Evolutionary conservation across 2,329 filamentous ascomycete species (phyloP).

Genomic region (Trichoderma koningii): DNA sequence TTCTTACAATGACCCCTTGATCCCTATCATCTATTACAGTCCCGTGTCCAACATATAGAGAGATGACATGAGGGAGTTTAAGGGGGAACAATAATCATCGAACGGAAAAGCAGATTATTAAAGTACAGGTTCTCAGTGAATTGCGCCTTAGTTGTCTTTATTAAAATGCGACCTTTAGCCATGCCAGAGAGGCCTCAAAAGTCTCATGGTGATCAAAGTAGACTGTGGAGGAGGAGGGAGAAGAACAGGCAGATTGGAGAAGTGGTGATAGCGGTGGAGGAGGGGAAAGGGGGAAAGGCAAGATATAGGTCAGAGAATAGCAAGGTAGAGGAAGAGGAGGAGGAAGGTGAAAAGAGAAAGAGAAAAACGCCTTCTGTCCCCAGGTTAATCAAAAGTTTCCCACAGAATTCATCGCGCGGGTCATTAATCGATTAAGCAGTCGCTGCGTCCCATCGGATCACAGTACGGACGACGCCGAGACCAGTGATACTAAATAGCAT

Average conservation of each 20-base stretch:
- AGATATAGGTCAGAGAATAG: not conserved
- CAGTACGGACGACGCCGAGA: constrained; percentile 48
- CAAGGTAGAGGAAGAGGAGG: not conserved
- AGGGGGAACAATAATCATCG: not conserved
- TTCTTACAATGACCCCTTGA: too few species aligned
- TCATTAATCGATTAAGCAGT: constrained; percentile 2
- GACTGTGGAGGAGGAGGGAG: not conserved
- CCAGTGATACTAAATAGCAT: constrained; percentile 67
- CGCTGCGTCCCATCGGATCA: constrained; percentile 15
- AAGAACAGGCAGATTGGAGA: too few species aligned
- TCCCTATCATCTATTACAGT: not conserved
- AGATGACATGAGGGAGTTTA: not conserved
- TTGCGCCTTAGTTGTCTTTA: constrained; percentile 3
- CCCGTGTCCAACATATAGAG: constrained; percentile 2
- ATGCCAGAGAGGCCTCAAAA: constrained; percentile 6
- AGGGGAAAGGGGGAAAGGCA: too few species aligned
- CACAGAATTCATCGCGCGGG: not conserved
- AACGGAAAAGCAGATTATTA: not conserved
- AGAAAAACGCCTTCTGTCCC: constrained; percentile 5
- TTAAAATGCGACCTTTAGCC: constrained; percentile 10
- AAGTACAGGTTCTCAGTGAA: constrained; percentile 6
- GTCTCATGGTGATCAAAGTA: not conserved
- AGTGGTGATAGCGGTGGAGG: too few species aligned
- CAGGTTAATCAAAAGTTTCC: constrained; percentile 5
- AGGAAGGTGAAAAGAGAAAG: not conserved